phyloP scores from a whole-genome alignment of 2,329 filamentous ascomycete species.

The Sarocladium oryzae region DNA sequence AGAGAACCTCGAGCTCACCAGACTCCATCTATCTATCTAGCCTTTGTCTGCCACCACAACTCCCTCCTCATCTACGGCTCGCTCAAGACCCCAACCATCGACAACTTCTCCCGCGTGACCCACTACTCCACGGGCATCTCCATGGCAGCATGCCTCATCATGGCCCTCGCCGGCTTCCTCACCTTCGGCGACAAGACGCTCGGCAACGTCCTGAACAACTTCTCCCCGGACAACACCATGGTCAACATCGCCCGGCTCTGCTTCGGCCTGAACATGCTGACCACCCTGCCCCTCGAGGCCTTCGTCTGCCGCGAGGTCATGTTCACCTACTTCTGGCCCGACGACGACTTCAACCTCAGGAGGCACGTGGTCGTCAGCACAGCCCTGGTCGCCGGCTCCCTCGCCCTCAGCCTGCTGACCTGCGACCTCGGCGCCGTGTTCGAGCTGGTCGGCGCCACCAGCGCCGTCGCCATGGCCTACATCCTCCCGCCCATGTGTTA shows the following conservation, averaged over 20 bases:
- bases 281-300: slow-evolving; percentile 89
- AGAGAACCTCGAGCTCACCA: too few species aligned
- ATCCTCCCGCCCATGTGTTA: slow-evolving; percentile 93
- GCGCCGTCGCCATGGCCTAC: slow-evolving; percentile 88
- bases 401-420: slow-evolving; percentile 72
- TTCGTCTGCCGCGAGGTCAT: slow-evolving; percentile 98
- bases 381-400: slow-evolving; percentile 69
- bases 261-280: slow-evolving; percentile 98
- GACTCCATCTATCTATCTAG: too few species aligned
- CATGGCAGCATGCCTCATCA: slow-evolving; percentile 81
- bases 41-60: slow-evolving; percentile 80
- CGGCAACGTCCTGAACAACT: slow-evolving; percentile 98
- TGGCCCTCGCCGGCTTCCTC: slow-evolving; percentile 86
- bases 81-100: slow-evolving; percentile 85
- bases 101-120: slow-evolving; percentile 88
- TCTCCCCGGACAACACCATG: slow-evolving; percentile 81
- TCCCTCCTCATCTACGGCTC: slow-evolving; percentile 96
- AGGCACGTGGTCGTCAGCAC: slow-evolving; percentile 86
- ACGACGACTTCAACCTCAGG: slow-evolving; percentile 70
- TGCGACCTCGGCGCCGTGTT: slow-evolving; percentile 94
- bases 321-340: slow-evolving; percentile 71
- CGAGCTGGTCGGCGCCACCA: slow-evolving; percentile 92
- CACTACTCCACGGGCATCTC: slow-evolving; percentile 90
- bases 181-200: slow-evolving; percentile 87
- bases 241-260: slow-evolving; percentile 92